Evolutionary conservation across 2,329 filamentous ascomycete species (phyloP).

Genomic region (Venturiaceae sp.): DNA sequence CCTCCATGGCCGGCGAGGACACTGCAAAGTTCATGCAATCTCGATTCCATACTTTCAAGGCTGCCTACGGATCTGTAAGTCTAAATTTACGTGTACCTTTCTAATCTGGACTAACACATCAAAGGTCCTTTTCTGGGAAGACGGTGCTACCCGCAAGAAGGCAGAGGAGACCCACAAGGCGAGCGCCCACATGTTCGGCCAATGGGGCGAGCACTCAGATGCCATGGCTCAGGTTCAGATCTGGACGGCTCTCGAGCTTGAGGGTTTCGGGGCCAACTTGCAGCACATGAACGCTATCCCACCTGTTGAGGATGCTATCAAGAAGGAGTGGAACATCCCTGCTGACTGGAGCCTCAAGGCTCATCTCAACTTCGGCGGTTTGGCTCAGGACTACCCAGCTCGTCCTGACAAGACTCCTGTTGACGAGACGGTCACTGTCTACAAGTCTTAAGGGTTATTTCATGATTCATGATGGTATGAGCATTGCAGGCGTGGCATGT

Average conservation of each 20-base stretch:
- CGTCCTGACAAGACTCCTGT: constrained; percentile 2
- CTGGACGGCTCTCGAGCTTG: constrained; percentile 19
- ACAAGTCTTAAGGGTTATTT: constrained; percentile 1
- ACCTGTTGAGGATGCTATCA: constrained; percentile 8
- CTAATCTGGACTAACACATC: neutral
- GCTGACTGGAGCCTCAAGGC: constrained; percentile 4
- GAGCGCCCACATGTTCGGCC: constrained; percentile 9
- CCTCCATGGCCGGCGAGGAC: constrained; percentile 1
- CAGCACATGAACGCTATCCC: constrained; percentile 18
- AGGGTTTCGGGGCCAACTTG: constrained; percentile 19
- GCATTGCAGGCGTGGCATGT: neutral
- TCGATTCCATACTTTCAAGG: constrained; percentile 7
- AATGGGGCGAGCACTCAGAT: constrained; percentile 9
- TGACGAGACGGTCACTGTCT: neutral
- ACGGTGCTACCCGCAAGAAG: neutral
- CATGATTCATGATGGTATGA: neutral
- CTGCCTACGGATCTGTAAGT: constrained; percentile 8
- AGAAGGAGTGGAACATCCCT: constrained; percentile 1
- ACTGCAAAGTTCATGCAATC: constrained; percentile 4
- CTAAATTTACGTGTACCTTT: neutral
- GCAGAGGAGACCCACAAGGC: constrained; percentile 8
- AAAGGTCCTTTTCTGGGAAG: constrained; percentile 10
- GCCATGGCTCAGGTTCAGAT: constrained; percentile 16
- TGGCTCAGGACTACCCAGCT: neutral
- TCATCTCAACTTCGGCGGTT: neutral